A percentile compares a stretch with the other conserved stretches of the same genome.
Conservation (phyloP, 225 moss, liverwort and hornwort genomes). For the Bryoerythrophyllum caledonicum region DNA sequence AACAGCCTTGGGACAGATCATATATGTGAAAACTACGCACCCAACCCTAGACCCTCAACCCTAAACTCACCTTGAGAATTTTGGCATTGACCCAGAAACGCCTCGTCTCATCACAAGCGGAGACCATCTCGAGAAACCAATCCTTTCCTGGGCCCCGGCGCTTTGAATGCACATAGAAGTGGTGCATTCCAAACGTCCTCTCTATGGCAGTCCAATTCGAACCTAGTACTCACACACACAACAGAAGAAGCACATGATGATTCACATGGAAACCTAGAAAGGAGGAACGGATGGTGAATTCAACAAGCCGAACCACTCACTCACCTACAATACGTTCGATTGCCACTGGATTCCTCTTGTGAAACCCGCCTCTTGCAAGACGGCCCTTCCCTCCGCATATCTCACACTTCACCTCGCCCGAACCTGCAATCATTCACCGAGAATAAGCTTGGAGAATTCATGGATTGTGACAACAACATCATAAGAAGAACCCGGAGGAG, state of each 20-base stretch:
- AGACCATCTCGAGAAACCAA: constrained; percentile 80
- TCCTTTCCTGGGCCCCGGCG: constrained; percentile 56
- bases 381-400: constrained; percentile 64
- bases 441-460: too few species aligned
- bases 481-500: too few species aligned
- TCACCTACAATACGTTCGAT: constrained; percentile 62
- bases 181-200: constrained; percentile 78
- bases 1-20: neutral
- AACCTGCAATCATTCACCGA: constrained; percentile 38
- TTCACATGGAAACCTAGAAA: neutral
- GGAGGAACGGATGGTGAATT: neutral
- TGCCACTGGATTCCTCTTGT: constrained; percentile 69
- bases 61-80: constrained; percentile 60
- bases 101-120: constrained; percentile 68
- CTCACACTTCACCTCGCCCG: constrained; percentile 49
- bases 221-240: constrained; percentile 44
- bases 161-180: constrained; percentile 72
- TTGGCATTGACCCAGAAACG: constrained; percentile 71
- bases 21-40: neutral
- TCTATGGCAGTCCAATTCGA: constrained; percentile 91
- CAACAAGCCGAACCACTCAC: neutral
- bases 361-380: constrained; percentile 67
- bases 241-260: neutral
- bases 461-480: too few species aligned
- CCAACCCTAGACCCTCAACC: too few species aligned